A percentile compares a stretch with the other conserved stretches of the same genome.
Evolutionary conservation across 441 rosid species (phyloP).

Genomic region (Metrosideros polymorpha): DNA sequence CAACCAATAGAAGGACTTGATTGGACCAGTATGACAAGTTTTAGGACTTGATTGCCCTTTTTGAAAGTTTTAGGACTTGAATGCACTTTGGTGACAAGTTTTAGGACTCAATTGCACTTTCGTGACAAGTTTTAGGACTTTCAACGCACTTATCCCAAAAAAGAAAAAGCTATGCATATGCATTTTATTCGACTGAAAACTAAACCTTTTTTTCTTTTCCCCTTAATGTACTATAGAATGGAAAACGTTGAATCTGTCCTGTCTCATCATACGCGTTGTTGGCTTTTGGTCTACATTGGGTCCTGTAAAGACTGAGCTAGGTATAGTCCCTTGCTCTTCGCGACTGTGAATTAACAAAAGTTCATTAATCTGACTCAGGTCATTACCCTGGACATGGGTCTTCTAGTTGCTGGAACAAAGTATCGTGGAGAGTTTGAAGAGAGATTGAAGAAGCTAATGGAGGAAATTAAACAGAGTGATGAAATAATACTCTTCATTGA

Average conservation of each 20-base stretch:
- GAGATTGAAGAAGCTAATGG: constrained; percentile 78
- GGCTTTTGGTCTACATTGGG: neutral
- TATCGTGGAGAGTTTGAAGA: constrained; percentile 98
- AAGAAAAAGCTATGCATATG: neutral
- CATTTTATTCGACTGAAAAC: neutral
- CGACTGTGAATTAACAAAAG: neutral
- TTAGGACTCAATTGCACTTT: too few relatives aligned
- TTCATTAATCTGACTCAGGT: constrained; percentile 35
- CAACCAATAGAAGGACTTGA: too few relatives aligned
- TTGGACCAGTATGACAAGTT: too few relatives aligned
- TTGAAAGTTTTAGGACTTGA: too few relatives aligned
- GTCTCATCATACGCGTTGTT: neutral
- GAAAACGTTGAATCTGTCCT: neutral
- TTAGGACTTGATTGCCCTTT: too few relatives aligned
- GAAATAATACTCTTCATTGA: constrained; percentile 88
- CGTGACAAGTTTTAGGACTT: too few relatives aligned
- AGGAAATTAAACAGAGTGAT: constrained; percentile 78
- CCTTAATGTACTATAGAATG: neutral
- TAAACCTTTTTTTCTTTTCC: neutral
- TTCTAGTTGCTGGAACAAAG: constrained; percentile 94
- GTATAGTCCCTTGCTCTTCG: neutral
- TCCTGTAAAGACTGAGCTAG: neutral
- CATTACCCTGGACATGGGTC: constrained; percentile 95
- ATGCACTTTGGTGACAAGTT: too few relatives aligned
- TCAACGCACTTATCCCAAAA: too few relatives aligned